Evolutionary conservation across 257 asterid species (phyloP).

Genomic region (Capsicum pubescens): DNA sequence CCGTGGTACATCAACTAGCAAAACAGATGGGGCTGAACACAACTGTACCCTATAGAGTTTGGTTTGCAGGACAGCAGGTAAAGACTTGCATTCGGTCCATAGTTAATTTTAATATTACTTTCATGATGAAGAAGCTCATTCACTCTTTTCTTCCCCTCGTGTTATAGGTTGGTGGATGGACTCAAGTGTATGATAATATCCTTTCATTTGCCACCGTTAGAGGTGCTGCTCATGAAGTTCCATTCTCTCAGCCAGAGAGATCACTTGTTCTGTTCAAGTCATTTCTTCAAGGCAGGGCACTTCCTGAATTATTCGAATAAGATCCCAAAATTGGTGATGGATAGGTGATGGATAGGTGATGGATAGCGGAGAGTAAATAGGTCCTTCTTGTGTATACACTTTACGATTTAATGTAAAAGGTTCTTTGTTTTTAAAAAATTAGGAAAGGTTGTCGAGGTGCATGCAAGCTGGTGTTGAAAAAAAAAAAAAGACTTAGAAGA

Average conservation of each 20-base stretch:
- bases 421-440: neutral
- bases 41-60: conserved; percentile 61
- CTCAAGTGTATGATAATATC: conserved; percentile 60
- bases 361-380: conserved; percentile 29
- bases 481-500: neutral
- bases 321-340: neutral
- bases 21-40: conserved; percentile 53
- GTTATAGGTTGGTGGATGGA: conserved; percentile 77
- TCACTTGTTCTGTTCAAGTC: conserved; percentile 71
- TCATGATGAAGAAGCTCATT: neutral
- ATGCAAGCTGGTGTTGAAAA: neutral
- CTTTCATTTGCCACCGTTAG: conserved; percentile 73
- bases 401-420: neutral
- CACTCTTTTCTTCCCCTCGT: conserved; percentile 50
- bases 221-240: conserved; percentile 84
- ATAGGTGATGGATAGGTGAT: neutral
- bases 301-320: conserved; percentile 51
- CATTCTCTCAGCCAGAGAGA: conserved; percentile 76
- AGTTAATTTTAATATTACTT: neutral
- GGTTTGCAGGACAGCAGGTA: conserved; percentile 76
- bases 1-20: conserved; percentile 53
- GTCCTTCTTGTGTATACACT: neutral
- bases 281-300: conserved; percentile 58
- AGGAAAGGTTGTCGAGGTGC: neutral
- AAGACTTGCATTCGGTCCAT: neutral